Conservation (phyloP, 2,329 filamentous ascomycete species). For the Fusarium proliferatum region DNA sequence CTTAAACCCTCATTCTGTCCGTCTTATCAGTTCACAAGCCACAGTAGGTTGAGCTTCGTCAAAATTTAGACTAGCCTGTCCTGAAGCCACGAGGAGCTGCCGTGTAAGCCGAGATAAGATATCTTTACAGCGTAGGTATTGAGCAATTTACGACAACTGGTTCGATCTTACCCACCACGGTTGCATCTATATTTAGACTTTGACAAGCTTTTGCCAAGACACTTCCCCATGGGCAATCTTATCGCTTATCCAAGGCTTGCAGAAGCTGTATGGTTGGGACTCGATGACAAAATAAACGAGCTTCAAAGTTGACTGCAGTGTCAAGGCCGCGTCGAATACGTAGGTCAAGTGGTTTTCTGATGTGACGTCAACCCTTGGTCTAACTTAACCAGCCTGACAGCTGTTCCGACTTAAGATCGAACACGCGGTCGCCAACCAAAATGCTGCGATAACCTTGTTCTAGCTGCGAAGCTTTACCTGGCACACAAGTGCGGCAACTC, state of each 20-base stretch:
- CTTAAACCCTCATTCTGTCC: rapidly evolving
- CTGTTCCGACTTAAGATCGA: too few relatives aligned
- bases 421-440: neutral
- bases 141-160: neutral
- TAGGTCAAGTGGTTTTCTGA: too few relatives aligned
- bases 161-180: neutral
- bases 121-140: neutral
- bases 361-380: too few relatives aligned
- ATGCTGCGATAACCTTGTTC: neutral
- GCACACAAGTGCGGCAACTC: neutral
- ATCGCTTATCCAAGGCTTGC: rapidly evolving
- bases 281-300: too few relatives aligned
- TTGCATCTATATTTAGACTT: neutral
- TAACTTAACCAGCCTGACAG: too few relatives aligned
- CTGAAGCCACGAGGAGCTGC: neutral
- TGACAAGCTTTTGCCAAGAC: neutral
- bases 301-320: too few relatives aligned
- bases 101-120: neutral
- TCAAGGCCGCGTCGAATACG: too few relatives aligned
- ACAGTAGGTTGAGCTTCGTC: neutral
- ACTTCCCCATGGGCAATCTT: neutral
- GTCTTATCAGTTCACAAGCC: neutral
- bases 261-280: too few relatives aligned
- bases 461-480: neutral
- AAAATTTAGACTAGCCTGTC: neutral